Evolutionary conservation across 164 flowering plant species (phyloP).

Genomic region (Sedum album): DNA sequence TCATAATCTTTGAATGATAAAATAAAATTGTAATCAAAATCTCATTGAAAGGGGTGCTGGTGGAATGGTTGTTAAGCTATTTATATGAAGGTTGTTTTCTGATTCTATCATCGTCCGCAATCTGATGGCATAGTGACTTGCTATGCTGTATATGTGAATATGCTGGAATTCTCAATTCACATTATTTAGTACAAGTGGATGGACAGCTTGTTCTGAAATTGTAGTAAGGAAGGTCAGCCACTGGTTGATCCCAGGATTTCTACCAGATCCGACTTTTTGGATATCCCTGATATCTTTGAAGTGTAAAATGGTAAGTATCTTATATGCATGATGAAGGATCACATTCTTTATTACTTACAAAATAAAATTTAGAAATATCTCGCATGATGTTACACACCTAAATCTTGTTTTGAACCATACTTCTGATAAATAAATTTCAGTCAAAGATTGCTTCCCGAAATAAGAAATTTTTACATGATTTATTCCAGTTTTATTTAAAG

Average conservation of each 20-base stretch:
- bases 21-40: background rate
- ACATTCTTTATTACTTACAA: background rate
- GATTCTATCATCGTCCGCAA: background rate
- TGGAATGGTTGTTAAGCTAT: background rate
- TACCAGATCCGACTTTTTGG: too few relatives aligned
- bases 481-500: background rate
- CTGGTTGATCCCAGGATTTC: too few relatives aligned
- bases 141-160: too few relatives aligned
- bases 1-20: background rate
- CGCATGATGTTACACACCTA: background rate
- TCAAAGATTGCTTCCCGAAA: background rate
- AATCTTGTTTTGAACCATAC: background rate
- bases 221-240: too few relatives aligned
- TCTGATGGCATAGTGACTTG: too few relatives aligned
- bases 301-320: too few relatives aligned
- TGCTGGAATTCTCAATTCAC: too few relatives aligned
- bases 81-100: background rate
- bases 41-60: background rate
- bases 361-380: background rate
- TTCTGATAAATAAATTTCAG: background rate
- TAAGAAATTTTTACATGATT: background rate
- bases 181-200: too few relatives aligned
- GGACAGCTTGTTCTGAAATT: too few relatives aligned
- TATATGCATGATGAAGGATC: background rate
- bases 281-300: too few relatives aligned